A percentile compares a stretch with the other conserved stretches of the same genome.
Evolutionary conservation across 352 stramenopile species (phyloP).

Genomic region (Thraustochytrium striatum): DNA sequence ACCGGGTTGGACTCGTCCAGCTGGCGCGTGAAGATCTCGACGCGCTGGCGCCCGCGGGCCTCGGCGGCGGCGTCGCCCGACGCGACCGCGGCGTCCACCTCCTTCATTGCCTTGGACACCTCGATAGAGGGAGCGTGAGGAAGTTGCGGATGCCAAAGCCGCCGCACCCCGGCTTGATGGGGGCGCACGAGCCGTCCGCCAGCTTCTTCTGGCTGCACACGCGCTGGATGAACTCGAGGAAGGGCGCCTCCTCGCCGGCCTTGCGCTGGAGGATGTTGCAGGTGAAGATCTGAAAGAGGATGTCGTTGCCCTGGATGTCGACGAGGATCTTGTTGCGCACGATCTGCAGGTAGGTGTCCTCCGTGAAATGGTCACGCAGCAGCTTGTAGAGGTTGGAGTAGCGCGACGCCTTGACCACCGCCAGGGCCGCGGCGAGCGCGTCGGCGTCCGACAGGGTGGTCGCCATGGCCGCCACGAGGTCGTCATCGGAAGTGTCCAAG

Average conservation of each 20-base stretch:
- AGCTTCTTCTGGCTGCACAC: conserved; percentile 61
- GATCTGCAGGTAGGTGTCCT: conserved; percentile 63
- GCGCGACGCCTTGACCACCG: conserved; percentile 58
- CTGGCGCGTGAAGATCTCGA: conserved; percentile 65
- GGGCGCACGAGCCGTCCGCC: conserved; percentile 57
- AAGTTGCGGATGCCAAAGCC: conserved; percentile 56
- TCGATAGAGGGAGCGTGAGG: conserved; percentile 69
- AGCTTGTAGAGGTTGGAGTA: conserved; percentile 67
- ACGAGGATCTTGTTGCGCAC: conserved; percentile 68
- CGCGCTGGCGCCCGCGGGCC: conserved; percentile 53
- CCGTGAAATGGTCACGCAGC: conserved; percentile 61
- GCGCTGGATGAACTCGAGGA: conserved; percentile 72
- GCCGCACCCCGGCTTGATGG: conserved; percentile 52
- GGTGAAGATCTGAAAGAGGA: conserved; percentile 71
- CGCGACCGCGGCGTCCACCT: conserved; percentile 56
- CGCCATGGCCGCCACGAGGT: neutral
- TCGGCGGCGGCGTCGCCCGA: conserved; percentile 47
- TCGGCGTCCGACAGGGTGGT: neutral
- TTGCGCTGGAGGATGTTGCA: conserved; percentile 64
- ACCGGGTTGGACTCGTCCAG: conserved; percentile 71
- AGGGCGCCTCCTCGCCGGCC: conserved; percentile 64
- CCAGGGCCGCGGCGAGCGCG: neutral
- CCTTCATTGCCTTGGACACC: conserved; percentile 64
- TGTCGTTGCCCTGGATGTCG: conserved; percentile 65
- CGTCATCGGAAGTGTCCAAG: conserved; percentile 1